Evolutionary conservation across 805 yeast species (phyloP), one percentile per base, ranked within the genome.

Genomic region (Lachancea waltii): DNA sequence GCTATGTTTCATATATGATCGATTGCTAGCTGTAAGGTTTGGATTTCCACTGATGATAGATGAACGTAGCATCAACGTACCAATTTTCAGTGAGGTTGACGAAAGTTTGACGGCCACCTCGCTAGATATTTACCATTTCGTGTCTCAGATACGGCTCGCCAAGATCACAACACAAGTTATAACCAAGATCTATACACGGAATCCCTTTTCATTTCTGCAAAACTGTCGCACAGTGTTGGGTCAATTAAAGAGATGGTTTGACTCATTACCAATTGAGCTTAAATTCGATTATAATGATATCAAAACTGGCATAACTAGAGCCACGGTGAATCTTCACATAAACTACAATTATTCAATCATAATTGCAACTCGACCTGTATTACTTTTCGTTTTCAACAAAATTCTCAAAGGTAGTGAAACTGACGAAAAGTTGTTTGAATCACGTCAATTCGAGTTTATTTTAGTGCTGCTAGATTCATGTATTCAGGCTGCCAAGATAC

Each of bases 271-370:
- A 3, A 13, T 33, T 17, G 36, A 17, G 7, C 29, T 48, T 18
- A 46, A 36, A 19, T 34, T 48, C 13, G 49, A 46, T 30, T 38
- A 44, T 24, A 32, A 42, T 26, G 35, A 48, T 27, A 41, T 44
- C 19, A 22, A 35, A 20, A 23, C 41, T 3, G 43, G 31, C 13
- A 34, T 30, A 14, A 31, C 44, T 16, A 33, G 52, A 30, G 38
- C 52, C n/a, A 46, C 48, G 4, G 30, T 48, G 31, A 48, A 46
- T 27, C 37, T 48, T 17, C 52, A 48, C 29, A 46, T 46, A 36
- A 48, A 48, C 23, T 46, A 48, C 39, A 48, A 48, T 28, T 48
- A 48, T 34, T 31, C 45, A 25, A 46, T 48, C 16, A 48, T 48
- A 11, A 36, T 48, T 5, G 36, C 52, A 7, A 48, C 52, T 3